phyloP scores from a whole-genome alignment of 305 asterid species.

The Stenogyne calaminthoides region DNA sequence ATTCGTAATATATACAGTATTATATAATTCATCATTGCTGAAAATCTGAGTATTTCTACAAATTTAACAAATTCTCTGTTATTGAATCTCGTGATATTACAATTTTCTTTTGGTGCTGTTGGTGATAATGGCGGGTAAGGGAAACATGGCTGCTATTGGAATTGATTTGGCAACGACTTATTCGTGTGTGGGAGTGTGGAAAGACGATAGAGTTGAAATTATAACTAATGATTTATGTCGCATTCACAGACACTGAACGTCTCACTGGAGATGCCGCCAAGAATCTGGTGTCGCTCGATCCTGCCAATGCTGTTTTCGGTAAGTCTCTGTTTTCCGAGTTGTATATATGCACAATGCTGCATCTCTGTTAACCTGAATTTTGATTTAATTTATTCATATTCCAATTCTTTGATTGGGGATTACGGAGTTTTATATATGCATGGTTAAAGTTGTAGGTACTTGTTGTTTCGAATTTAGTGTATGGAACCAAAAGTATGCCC shows the following conservation, averaged over 20 bases:
- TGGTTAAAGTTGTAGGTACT: no score
- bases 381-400: no score
- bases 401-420: no score
- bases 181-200: constrained; percentile 75
- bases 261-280: constrained; percentile 48
- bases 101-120: not conserved
- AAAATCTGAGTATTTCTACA: no score
- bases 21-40: not conserved
- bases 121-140: constrained; percentile 58
- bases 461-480: not conserved
- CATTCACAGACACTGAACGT: constrained; percentile 46
- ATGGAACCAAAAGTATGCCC: not conserved
- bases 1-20: no score
- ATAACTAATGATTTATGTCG: constrained; percentile 67
- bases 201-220: constrained; percentile 69
- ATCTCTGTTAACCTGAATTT: no score
- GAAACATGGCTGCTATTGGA: constrained; percentile 69
- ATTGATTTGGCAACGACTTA: constrained; percentile 68
- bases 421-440: no score
- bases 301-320: constrained; percentile 71
- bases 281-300: constrained; percentile 81
- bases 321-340: constrained; percentile 16
- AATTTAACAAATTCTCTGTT: not conserved
- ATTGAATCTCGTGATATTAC: not conserved
- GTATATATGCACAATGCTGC: not conserved